Conservation (phyloP, 768 basidiomycete genomes). For the Termitomyces sp. region DNA sequence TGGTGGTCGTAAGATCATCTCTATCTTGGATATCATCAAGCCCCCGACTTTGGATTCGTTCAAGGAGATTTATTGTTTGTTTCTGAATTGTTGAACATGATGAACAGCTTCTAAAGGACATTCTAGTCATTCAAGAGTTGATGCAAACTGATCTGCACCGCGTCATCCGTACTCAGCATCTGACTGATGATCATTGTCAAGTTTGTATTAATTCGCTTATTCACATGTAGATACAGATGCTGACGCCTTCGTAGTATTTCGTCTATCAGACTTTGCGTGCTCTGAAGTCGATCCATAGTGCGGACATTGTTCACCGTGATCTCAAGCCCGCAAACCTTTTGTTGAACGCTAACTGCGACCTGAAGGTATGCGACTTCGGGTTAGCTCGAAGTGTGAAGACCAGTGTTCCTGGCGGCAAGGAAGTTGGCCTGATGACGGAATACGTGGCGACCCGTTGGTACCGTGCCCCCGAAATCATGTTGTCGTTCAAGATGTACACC, state of each 20-base stretch:
- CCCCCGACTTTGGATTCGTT: conserved; percentile 72
- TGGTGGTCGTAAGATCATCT: conserved; percentile 64
- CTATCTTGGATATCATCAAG: conserved; percentile 88
- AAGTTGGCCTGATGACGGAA: conserved; percentile 91
- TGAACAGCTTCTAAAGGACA: conserved; percentile 6
- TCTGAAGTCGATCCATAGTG: conserved; percentile 93
- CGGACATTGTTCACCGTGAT: conserved; percentile 94
- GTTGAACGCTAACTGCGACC: conserved; percentile 93
- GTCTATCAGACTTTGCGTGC: conserved; percentile 93
- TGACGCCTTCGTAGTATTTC: conserved; percentile 59
- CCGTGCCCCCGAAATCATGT: conserved; percentile 98
- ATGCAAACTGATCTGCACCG: conserved; percentile 92
- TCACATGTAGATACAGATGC: neutral
- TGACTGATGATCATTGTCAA: conserved; percentile 89
- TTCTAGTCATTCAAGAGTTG: conserved; percentile 74
- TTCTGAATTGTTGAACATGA: neutral
- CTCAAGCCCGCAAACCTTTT: conserved; percentile 96
- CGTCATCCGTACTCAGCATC: conserved; percentile 84
- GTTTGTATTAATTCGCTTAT: conserved; percentile 27
- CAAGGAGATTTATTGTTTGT: conserved; percentile 82
- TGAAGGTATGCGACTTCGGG: conserved; percentile 95
- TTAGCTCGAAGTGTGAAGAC: conserved; percentile 85
- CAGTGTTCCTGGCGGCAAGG: conserved; percentile 78
- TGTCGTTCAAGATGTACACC: conserved; percentile 98
- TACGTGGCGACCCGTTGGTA: conserved; percentile 99